Base-by-base conservation (phyloP, 108 stramenopile species). In the Pseudonitzschia delicatissima region DNA sequence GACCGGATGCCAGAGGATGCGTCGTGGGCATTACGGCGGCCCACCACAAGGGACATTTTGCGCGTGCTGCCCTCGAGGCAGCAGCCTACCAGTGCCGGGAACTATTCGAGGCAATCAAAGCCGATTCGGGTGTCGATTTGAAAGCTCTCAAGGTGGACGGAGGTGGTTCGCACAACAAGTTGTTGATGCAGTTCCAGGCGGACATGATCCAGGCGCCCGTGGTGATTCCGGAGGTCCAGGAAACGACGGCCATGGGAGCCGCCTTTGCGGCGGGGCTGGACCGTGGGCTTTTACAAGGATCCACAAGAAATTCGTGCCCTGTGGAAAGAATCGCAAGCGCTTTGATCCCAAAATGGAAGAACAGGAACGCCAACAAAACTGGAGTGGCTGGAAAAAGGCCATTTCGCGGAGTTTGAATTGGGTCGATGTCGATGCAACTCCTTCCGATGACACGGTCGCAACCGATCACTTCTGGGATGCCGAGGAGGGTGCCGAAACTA, bases 171-270 rank as follows among this genome's bases (percentile, higher is more conserved):
- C 84, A 78, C 45, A 98, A 98, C 79, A 65, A 73, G 26, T 65
- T 96, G 20, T 57, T 98, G 59, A 94, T 99, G 96, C 98, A 98
- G 75, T 97, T 98, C 73, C 97, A 98, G 80, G 86, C 92, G 25
- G 96, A 99, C 64, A 88, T 98, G 15, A 78, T 96, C 35, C 77
- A 80, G 48, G 86, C 87, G n/a, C 83, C 84, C 15, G 96, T 98
- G 25, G 65, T 87, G 4, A 81, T 82, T 52, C 94, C 96, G 0
- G 73, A 74, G 23, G 70, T 90, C 15, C 68, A 80, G 70, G 99
- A 99, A 78, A 99, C 98, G 18, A 99, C 99, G 1, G 88, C 93
- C 2, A 69, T 94, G 55, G 99, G 99, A 12, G 97, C 97, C 4
- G 97, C 96, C 7, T 98, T 91, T 53, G 96, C 92, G 5, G 98